Evolutionary conservation across 2,329 filamentous ascomycete species (phyloP).

Genomic region (Verticillium alfalfae): DNA sequence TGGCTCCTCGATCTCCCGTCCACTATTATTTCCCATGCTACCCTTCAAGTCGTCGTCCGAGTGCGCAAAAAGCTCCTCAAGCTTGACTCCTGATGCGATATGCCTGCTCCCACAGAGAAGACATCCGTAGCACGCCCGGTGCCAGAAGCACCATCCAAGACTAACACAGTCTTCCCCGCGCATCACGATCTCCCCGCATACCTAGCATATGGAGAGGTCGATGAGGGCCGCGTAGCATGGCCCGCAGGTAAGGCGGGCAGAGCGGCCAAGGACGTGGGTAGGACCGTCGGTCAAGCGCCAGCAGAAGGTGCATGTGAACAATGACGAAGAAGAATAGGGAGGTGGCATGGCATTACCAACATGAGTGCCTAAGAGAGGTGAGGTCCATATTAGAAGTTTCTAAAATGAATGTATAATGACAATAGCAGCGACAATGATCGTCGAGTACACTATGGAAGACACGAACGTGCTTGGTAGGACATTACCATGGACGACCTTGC

Average conservation of each 20-base stretch:
- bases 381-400: not conserved
- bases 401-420: not conserved
- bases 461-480: not conserved
- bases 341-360: not conserved
- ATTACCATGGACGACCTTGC: too few species aligned
- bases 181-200: slow-evolving; percentile 49
- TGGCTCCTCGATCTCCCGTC: slow-evolving; percentile 36
- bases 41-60: not conserved
- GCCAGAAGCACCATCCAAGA: slow-evolving; percentile 58
- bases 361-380: not conserved
- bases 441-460: not conserved
- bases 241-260: slow-evolving; percentile 42
- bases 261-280: slow-evolving; percentile 36
- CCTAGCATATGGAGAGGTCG: slow-evolving; percentile 52
- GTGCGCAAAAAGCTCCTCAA: slow-evolving; percentile 27
- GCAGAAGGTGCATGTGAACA: slow-evolving; percentile 54
- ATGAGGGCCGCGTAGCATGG: slow-evolving; percentile 41
- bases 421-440: not conserved
- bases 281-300: slow-evolving; percentile 31
- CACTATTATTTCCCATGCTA: slow-evolving; percentile 6
- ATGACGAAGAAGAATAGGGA: slow-evolving; percentile 1
- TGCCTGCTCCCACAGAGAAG: slow-evolving; percentile 41
- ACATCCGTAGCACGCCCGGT: slow-evolving; percentile 50
- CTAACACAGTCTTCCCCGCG: slow-evolving; percentile 50
- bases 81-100: slow-evolving; percentile 25